A percentile compares a stretch with the other conserved stretches of the same genome.
Evolutionary conservation across 805 yeast genomes (phyloP).

Genomic region (Saccharomycopsis fodiens): DNA sequence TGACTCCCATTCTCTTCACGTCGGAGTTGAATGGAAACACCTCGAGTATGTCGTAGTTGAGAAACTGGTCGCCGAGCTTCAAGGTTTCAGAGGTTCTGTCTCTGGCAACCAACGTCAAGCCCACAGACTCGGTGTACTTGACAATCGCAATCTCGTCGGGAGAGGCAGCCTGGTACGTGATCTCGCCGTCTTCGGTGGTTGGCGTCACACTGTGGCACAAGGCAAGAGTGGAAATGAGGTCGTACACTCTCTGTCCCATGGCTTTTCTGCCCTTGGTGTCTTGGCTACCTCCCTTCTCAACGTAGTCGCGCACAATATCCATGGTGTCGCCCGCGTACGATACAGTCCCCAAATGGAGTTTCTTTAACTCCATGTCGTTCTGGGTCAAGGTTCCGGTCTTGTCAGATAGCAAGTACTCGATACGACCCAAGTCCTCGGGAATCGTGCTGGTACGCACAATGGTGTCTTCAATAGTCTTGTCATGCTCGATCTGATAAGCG

Average conservation of each 20-base stretch:
- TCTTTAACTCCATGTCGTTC: conserved; percentile 95
- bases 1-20: conserved; percentile 91
- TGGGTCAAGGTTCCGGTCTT: conserved; percentile 97
- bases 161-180: conserved; percentile 91
- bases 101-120: conserved; percentile 70
- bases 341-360: conserved; percentile 85
- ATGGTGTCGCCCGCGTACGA: conserved; percentile 88
- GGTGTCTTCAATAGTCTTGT: conserved; percentile 69
- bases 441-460: conserved; percentile 95
- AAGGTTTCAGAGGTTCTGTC: conserved; percentile 73
- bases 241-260: conserved; percentile 67
- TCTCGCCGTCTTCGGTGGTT: conserved; percentile 70
- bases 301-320: conserved; percentile 76
- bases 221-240: conserved; percentile 73
- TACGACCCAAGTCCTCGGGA: conserved; percentile 95
- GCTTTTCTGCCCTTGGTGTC: conserved; percentile 52
- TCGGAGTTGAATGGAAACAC: conserved; percentile 94
- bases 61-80: conserved; percentile 37
- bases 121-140: conserved; percentile 80
- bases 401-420: conserved; percentile 86
- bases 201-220: conserved; percentile 98
- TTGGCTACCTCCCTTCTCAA: conserved; percentile 30
- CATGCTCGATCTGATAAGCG: conserved; percentile 92
- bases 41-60: conserved; percentile 58
- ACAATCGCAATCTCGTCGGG: conserved; percentile 99